These are phyloP conservation scores for Quillaja saponaria DNA, from an alignment of 306 rosid genomes.

Conservation along the genomic window DNA sequence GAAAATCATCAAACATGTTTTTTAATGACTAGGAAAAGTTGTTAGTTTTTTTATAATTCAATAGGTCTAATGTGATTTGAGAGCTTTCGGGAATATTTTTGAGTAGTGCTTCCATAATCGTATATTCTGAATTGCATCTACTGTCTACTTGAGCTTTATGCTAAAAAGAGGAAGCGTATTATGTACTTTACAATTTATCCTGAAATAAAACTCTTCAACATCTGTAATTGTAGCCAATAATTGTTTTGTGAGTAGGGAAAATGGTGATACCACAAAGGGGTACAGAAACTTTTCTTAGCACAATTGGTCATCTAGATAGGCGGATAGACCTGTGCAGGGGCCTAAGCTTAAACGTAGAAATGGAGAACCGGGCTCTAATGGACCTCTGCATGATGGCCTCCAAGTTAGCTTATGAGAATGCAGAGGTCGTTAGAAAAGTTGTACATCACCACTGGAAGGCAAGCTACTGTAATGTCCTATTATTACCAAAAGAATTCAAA, in stretches of 20 bases:
- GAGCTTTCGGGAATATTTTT: too few species aligned
- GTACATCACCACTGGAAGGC: conserved; percentile 69
- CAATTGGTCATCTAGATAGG: conserved; percentile 63
- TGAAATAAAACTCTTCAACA: background rate
- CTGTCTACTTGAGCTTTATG: background rate
- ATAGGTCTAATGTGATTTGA: background rate
- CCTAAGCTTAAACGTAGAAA: conserved; percentile 24
- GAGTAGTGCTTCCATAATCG: background rate
- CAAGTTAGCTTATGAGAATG: conserved; percentile 77
- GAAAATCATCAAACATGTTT: background rate
- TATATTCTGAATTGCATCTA: background rate
- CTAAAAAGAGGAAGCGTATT: background rate
- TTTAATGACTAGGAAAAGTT: background rate
- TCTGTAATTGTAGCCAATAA: background rate
- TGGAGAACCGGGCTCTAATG: conserved; percentile 51
- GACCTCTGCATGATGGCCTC: conserved; percentile 80
- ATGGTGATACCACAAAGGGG: conserved; percentile 61
- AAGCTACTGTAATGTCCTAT: conserved; percentile 24
- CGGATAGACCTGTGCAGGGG: conserved; percentile 47
- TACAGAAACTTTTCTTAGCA: conserved; percentile 60
- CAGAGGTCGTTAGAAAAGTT: conserved; percentile 38
- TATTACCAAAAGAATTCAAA: background rate
- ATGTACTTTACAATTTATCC: background rate
- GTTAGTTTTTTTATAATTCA: too few species aligned
- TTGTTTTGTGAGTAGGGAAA: conserved; percentile 47